These are phyloP conservation scores for Dalbergia cultrata DNA, from an alignment of 306 rosid genomes.

Conservation along the genomic window DNA sequence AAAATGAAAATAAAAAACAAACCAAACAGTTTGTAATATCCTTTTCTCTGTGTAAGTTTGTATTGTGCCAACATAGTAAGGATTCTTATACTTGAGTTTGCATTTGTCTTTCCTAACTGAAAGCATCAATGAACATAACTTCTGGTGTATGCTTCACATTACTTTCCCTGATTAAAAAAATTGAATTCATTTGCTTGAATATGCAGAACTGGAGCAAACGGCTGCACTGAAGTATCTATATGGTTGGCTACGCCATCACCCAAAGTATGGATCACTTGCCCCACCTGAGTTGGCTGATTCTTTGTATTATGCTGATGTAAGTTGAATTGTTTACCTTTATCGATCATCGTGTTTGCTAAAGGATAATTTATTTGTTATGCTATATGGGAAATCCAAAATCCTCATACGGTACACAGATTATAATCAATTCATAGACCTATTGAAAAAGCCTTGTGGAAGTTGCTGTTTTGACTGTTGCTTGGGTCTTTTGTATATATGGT, in stretches of 20 bases:
- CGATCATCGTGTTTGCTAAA: slow-evolving; percentile 7
- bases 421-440: slow-evolving; percentile 2
- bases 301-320: slow-evolving; percentile 88
- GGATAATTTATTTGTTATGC: neutral
- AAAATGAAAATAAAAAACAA: neutral
- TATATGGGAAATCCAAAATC: slow-evolving; percentile 26
- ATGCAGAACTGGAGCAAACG: slow-evolving; percentile 91
- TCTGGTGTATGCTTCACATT: slow-evolving; percentile 32
- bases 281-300: slow-evolving; percentile 80
- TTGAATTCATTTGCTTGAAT: slow-evolving; percentile 31
- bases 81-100: slow-evolving; percentile 39
- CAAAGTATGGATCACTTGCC: slow-evolving; percentile 84
- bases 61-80: neutral
- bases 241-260: slow-evolving; percentile 92
- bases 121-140: slow-evolving; percentile 36
- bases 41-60: slow-evolving; percentile 25
- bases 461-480: slow-evolving; percentile 22
- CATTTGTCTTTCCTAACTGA: slow-evolving; percentile 18
- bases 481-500: neutral
- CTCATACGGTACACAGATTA: neutral
- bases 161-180: slow-evolving; percentile 26
- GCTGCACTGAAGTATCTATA: slow-evolving; percentile 86
- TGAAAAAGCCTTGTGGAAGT: slow-evolving; percentile 1
- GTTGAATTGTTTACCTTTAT: slow-evolving; percentile 49
- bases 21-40: slow-evolving; percentile 4